Base-by-base conservation (phyloP, 106 monocot genomes). In the Acorus calamus region DNA sequence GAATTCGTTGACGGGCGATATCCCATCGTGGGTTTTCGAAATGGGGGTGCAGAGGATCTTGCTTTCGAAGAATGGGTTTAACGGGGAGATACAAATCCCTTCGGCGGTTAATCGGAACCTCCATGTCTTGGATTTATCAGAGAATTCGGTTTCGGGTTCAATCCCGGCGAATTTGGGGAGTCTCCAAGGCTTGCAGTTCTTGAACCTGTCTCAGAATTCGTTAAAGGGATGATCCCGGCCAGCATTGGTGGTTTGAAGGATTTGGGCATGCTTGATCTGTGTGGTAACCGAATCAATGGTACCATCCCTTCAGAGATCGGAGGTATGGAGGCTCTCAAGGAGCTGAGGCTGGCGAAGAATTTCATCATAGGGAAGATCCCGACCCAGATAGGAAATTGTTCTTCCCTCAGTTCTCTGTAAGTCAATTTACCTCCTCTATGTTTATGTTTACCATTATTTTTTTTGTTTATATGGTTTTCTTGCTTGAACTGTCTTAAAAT, bases 361-460 rank as follows among this genome's bases (percentile, higher is more conserved):
- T 78, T 62, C 11, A 66, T 91, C 12, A 62, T 58, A 8, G 91
- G 91, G 74, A 57, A 11, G 11, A 84, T 92, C 69, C 87, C 87
- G 4, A 47, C 52, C 46, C 77, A 84, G 14, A 79, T 92, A 13
- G 78, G 80, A 42, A 71, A 69, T 49, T 87, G 84, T 57, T 53
- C 80, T 67, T 76, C 74, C 42, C 86, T 94, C 41, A 74, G 67
- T 59, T 81, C 84, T 12, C 56, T 94, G 94, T 94, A 74, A 94
- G 94, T 74, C 28, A 28, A 28, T 28, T 28, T 58, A 7, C 62
- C 42, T 45, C 46, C 12, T 51, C 46, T 5, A 52, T 64, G 3
- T 8, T 45, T 64, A 7, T 8, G 6, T 4, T 10, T 45, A 8
- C 46, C 6, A 46, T 42, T 6, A 10, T 11, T 5, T 11, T 62